phyloP scores from a whole-genome alignment of 2,329 filamentous ascomycete species.

The Endoconidiophora laricicola region DNA sequence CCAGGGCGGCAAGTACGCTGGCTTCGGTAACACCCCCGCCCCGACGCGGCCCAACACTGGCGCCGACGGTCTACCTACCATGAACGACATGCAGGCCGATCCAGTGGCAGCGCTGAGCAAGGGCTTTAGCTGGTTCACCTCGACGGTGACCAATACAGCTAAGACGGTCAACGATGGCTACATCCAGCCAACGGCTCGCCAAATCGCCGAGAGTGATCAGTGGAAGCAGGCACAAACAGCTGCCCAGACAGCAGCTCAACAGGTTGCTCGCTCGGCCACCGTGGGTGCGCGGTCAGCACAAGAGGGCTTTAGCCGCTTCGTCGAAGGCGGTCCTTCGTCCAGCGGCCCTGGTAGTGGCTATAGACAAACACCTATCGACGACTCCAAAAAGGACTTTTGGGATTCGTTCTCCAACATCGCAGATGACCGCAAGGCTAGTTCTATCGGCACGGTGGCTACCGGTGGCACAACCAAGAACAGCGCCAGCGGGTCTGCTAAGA shows the following conservation, averaged over 20 bases:
- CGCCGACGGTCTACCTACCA: slow-evolving; percentile 35
- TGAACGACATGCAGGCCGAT: slow-evolving; percentile 86
- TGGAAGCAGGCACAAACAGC: slow-evolving; percentile 33
- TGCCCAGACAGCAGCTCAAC: slow-evolving; percentile 44
- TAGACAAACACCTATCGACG: slow-evolving; percentile 30
- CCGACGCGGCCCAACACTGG: slow-evolving; percentile 24
- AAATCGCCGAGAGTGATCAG: slow-evolving; percentile 69
- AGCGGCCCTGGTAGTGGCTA: slow-evolving; percentile 16
- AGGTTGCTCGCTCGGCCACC: slow-evolving; percentile 49
- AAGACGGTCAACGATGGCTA: slow-evolving; percentile 83
- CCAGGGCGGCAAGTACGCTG: slow-evolving; percentile 82
- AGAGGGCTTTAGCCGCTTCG: slow-evolving; percentile 69
- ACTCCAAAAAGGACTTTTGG: slow-evolving; percentile 74
- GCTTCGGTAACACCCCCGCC: slow-evolving; percentile 67
- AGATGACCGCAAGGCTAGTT: slow-evolving; percentile 29
- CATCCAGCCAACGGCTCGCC: slow-evolving; percentile 67
- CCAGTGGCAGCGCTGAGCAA: slow-evolving; percentile 77
- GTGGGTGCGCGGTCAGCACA: slow-evolving; percentile 58
- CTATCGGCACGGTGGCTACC: slow-evolving; percentile 41
- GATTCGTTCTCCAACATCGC: slow-evolving; percentile 67
- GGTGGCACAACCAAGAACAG: slow-evolving; percentile 12
- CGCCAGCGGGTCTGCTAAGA: slow-evolving; percentile 21
- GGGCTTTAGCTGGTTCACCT: slow-evolving; percentile 87
- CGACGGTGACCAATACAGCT: slow-evolving; percentile 74
- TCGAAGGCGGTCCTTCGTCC: slow-evolving; percentile 49